phyloP scores from a whole-genome alignment of 306 rosid species.

The Quercus suber region DNA sequence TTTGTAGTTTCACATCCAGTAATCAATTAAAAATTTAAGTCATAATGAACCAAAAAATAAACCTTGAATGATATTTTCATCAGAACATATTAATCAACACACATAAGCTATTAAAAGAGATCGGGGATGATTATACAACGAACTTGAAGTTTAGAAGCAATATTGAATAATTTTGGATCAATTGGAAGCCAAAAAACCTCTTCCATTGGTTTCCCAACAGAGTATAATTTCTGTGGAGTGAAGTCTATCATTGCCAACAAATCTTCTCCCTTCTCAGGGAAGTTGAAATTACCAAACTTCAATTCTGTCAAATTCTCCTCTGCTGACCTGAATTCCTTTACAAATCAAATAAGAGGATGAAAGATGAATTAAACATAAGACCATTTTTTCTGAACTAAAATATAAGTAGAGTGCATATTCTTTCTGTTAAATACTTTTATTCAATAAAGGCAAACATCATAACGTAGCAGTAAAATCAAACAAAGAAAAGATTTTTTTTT shows the following conservation, averaged over 20 bases:
- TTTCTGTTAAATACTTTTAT: background rate
- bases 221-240: constrained; percentile 5
- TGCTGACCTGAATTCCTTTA: constrained; percentile 14
- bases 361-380: background rate
- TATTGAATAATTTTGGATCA: constrained; percentile 5
- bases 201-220: constrained; percentile 7
- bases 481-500: background rate
- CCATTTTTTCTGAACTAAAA: background rate
- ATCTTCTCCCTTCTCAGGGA: background rate
- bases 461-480: background rate
- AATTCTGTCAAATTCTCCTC: background rate
- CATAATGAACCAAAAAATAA: background rate
- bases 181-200: constrained; percentile 15
- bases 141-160: constrained; percentile 6
- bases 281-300: constrained; percentile 15
- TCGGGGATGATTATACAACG: no score
- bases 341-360: background rate
- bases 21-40: background rate
- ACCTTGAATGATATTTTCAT: background rate
- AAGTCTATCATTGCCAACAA: constrained; percentile 13
- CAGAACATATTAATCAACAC: background rate
- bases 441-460: background rate
- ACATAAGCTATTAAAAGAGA: background rate
- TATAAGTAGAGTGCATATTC: background rate
- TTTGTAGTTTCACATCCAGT: constrained; percentile 1